These are phyloP conservation scores for Aspergillus pseudotamarii DNA, from an alignment of 2,329 filamentous ascomycete genomes.

Conservation along the genomic window DNA sequence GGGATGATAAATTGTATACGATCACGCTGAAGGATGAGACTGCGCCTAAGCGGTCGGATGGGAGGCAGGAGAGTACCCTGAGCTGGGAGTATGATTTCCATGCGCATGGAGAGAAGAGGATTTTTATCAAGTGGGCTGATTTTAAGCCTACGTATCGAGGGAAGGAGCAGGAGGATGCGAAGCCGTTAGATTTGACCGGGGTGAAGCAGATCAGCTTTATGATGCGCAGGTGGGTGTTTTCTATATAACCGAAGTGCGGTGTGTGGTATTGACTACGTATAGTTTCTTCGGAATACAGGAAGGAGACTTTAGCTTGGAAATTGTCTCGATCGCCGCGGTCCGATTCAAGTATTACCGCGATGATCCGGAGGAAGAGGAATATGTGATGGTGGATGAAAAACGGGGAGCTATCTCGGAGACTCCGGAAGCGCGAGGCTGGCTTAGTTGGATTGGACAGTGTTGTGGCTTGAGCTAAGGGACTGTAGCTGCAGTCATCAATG, in stretches of 20 bases:
- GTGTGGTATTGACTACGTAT: slow-evolving; percentile 14
- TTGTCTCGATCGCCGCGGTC: slow-evolving; percentile 59
- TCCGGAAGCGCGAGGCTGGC: background rate
- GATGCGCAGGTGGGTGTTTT: slow-evolving; percentile 69
- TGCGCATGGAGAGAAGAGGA: slow-evolving; percentile 28
- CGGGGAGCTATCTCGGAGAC: background rate
- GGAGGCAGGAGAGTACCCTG: slow-evolving; percentile 70
- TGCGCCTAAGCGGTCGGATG: slow-evolving; percentile 57
- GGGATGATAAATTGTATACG: slow-evolving; percentile 70
- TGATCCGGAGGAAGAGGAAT: background rate
- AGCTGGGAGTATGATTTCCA: slow-evolving; percentile 75
- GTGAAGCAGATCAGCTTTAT: slow-evolving; percentile 74
- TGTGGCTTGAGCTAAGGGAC: background rate
- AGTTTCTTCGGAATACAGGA: slow-evolving; percentile 77
- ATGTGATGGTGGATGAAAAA: background rate
- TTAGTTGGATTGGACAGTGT: background rate
- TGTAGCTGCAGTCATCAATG: background rate
- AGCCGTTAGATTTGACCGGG: slow-evolving; percentile 59
- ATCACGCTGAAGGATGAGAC: slow-evolving; percentile 74
- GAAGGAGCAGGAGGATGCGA: slow-evolving; percentile 61
- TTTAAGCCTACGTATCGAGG: slow-evolving; percentile 76
- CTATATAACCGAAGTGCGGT: background rate
- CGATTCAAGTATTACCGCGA: slow-evolving; percentile 2
- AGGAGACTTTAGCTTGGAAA: slow-evolving; percentile 64
- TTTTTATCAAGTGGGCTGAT: slow-evolving; percentile 65